A percentile compares a stretch with the other conserved stretches of the same genome.
These are phyloP conservation scores for Colletotrichum spaethianum DNA, from an alignment of 2,329 filamentous ascomycete species.

Conservation along the genomic window DNA sequence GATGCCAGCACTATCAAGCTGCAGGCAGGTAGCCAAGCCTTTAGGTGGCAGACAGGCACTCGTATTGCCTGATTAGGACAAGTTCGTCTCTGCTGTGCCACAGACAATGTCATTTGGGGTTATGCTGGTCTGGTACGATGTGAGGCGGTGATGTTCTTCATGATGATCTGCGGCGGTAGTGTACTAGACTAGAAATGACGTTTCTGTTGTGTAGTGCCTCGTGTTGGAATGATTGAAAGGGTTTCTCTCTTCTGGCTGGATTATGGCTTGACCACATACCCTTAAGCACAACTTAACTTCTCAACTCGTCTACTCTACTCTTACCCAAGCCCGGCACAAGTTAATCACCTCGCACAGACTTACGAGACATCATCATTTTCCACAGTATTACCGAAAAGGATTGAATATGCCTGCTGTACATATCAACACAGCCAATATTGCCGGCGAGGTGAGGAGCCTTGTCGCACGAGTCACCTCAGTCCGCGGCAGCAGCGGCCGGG, in stretches of 20 bases:
- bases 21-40: background rate
- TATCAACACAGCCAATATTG: background rate
- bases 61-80: background rate
- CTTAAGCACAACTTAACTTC: too few species aligned
- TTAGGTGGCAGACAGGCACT: slow-evolving; percentile 15
- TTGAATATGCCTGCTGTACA: slow-evolving; percentile 29
- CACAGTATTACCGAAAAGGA: background rate
- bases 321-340: too few species aligned
- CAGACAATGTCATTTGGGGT: slow-evolving; percentile 32
- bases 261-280: background rate
- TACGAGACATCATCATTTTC: background rate
- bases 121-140: background rate
- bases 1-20: background rate
- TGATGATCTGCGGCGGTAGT: background rate
- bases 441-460: background rate
- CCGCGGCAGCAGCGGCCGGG: background rate
- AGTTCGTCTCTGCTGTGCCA: slow-evolving; percentile 15
- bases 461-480: background rate
- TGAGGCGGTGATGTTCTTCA: slow-evolving; percentile 9
- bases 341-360: background rate
- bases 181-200: slow-evolving; percentile 8
- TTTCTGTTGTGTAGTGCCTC: background rate
- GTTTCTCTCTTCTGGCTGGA: background rate
- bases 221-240: background rate
- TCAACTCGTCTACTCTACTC: too few species aligned